Base-by-base conservation (phyloP, 257 asterid genomes). In the Fraxinus cuspidata region DNA sequence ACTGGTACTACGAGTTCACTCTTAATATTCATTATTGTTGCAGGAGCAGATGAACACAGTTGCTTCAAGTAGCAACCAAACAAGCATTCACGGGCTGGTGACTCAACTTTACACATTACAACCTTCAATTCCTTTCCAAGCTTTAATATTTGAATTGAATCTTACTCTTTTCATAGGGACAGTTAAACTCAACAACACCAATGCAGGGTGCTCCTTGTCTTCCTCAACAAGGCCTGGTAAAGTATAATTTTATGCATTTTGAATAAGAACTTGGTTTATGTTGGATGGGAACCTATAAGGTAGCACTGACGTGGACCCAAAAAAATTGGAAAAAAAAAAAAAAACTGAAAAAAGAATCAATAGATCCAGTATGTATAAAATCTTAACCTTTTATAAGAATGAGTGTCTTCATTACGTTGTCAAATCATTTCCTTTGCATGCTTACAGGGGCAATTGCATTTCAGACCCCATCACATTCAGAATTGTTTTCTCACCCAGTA, bases 41-140 rank as follows among this genome's bases (percentile, higher is more conserved):
- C 72, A 77, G 85, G 86, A 79, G 73, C 81, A 77, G 32, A 38
- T 74, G 70, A 85, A 77, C 74, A 63, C 77, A 21, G 75, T 77
- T 58, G 51, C 71, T 29, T 72, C 82, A 31, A 77, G 31, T 38
- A 72, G 34, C 40, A 53, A 74, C 68, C 88, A 73, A 73, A 44
- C 74, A 68, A 68, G 60, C 74, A 68, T 73, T 12, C 80, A 29
- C 51, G 81, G 67, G 76, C 79, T 73, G 84, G 84, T 85, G 79
- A 78, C 56, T 47, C 63, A 56, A 60, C 79, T 84, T 66, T 56
- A 65, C 19, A 35, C 53, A 63, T 42, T 31, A 72, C 40, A 29
- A 13, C 4, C 12, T 75, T 44, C 37, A 18, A 21, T 3, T 0
- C 40, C 53, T 77, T 69, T 71, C 51, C 76, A 58, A 42, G 67